Base-by-base conservation (phyloP, 1,284 basidiomycete genomes). In the Fistulinella cinereoalba region DNA sequence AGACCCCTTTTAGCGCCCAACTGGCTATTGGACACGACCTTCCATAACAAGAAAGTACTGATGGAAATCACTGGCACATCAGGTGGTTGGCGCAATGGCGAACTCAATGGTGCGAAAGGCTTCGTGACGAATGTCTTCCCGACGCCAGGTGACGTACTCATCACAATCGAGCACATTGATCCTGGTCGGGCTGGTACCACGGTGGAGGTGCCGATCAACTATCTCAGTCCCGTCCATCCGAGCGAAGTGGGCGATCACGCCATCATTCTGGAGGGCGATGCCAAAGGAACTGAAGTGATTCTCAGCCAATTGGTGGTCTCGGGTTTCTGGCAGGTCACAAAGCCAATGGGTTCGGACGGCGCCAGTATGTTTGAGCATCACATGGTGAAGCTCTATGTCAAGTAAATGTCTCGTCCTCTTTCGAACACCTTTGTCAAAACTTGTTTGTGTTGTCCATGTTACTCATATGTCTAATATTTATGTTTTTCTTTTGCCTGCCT, bases 31-130 rank as follows among this genome's bases (percentile, higher is more conserved):
- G 61, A 63, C 6, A 48, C 61, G 15, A 13, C 56, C 12, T 60
- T 76, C 52, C 49, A 37, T 51, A 56, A 43, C 64, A 66, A 70
- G 46, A 73, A 72, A 22, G 72, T 83, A 19, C 70, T 78, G 53
- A 64, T 83, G 47, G 66, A 71, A 36, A 69, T 87, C n/a, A 56
- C 61, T 1, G 74, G 75, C 15, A 79, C 81, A 0, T 69, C 70
- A 21, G 60, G 63, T 10, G 62, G 66, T 32, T 87, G 82, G 69
- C 71, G 78, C 41, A 66, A 71, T 24, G 83, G 83, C 31, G 72
- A 77, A 28, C 73, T 73, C 55, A 80, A 88, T 52, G 70, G 68
- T 22, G 68, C 67, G 41, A 58, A 68, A 27, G 84, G 79, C 46
- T 63, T 69, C 40, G 65, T 78, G 21, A 57, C 65, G 31, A 64